Conservation (phyloP, 495 filamentous ascomycete genomes). For the Penicillium arizonense region DNA sequence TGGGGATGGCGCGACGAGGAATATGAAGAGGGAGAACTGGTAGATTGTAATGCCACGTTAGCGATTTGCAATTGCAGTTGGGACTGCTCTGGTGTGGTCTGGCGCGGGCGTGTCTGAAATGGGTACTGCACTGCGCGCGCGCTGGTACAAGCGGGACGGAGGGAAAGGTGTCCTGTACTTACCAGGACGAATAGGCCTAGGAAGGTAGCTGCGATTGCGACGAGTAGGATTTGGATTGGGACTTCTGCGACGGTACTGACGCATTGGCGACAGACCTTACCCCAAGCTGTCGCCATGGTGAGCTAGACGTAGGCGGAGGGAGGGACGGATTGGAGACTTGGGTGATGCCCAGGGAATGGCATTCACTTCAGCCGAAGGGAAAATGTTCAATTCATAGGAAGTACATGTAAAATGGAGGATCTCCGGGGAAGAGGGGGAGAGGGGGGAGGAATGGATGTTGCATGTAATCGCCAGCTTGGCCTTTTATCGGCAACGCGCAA, state of each 20-base stretch:
- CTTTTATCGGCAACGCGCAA: constrained; percentile 35
- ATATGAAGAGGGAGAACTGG: constrained; percentile 70
- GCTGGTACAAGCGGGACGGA: neutral
- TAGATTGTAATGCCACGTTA: constrained; percentile 4
- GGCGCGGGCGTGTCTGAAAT: neutral
- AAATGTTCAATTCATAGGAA: constrained; percentile 8
- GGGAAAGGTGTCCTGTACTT: constrained; percentile 14
- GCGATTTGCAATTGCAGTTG: constrained; percentile 4
- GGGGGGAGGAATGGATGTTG: constrained; percentile 14
- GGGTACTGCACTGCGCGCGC: neutral
- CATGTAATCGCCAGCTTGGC: constrained; percentile 42
- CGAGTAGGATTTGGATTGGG: constrained; percentile 31
- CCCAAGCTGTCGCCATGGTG: constrained; percentile 35
- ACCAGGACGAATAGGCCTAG: constrained; percentile 40
- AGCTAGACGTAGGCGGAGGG: constrained; percentile 4
- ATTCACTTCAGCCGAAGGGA: constrained; percentile 34
- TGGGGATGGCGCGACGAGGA: constrained; percentile 75
- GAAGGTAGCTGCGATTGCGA: constrained; percentile 24
- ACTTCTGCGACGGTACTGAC: constrained; percentile 25
- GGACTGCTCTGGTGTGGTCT: neutral
- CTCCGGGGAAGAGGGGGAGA: constrained; percentile 1
- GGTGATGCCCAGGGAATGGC: constrained; percentile 24
- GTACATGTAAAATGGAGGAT: neutral
- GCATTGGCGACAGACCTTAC: constrained; percentile 36
- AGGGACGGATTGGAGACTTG: constrained; percentile 12